These are phyloP conservation scores for Amanita phalloides DNA, from an alignment of 768 basidiomycete species.

Conservation along the genomic window DNA sequence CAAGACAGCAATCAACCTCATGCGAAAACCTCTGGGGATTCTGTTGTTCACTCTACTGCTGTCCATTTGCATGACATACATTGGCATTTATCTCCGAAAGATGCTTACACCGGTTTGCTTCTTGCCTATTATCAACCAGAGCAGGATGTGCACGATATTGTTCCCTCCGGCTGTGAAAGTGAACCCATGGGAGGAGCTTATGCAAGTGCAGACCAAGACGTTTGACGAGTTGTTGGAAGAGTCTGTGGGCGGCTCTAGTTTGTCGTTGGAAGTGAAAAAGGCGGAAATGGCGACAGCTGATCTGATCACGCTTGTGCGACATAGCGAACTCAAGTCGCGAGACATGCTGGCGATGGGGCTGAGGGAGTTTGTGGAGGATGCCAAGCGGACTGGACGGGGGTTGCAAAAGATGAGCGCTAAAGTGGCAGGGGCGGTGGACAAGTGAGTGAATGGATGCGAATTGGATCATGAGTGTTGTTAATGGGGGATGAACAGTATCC, in stretches of 20 bases:
- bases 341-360: slow-evolving; percentile 46
- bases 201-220: slow-evolving; percentile 47
- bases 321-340: slow-evolving; percentile 51
- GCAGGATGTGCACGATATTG: slow-evolving; percentile 27
- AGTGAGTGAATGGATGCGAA: slow-evolving; percentile 27
- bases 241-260: slow-evolving; percentile 41
- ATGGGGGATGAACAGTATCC: slow-evolving; percentile 33
- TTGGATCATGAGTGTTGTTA: neutral
- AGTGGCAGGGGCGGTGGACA: slow-evolving; percentile 67
- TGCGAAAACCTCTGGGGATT: slow-evolving; percentile 46
- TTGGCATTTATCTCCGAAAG: slow-evolving; percentile 32
- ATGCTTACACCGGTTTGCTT: slow-evolving; percentile 50
- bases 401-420: slow-evolving; percentile 54
- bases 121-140: slow-evolving; percentile 46
- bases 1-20: slow-evolving; percentile 31
- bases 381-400: slow-evolving; percentile 47
- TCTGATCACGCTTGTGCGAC: slow-evolving; percentile 47
- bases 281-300: slow-evolving; percentile 72
- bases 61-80: slow-evolving; percentile 26
- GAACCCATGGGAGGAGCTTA: slow-evolving; percentile 38
- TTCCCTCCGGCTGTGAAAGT: slow-evolving; percentile 4
- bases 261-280: slow-evolving; percentile 63
- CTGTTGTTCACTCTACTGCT: slow-evolving; percentile 43
- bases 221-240: slow-evolving; percentile 57
- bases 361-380: slow-evolving; percentile 44